Percentiles rank a stretch among this genome's conserved stretches.
These are phyloP conservation scores for Verbena officinalis DNA, from an alignment of 257 asterid genomes.

Conservation along the genomic window DNA sequence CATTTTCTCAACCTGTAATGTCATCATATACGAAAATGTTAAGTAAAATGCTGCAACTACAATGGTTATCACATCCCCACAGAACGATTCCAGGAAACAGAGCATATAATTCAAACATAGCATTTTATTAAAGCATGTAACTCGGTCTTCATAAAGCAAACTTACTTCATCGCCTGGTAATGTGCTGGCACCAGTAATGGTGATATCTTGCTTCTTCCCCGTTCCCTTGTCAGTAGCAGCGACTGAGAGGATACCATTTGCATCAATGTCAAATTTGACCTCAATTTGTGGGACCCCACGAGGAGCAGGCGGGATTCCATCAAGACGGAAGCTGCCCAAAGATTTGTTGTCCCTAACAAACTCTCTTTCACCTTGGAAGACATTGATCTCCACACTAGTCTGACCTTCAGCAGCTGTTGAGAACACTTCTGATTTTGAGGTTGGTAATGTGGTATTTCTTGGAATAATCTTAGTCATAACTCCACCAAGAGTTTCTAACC, in stretches of 20 bases:
- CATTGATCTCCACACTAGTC: conserved; percentile 95
- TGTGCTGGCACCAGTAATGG: conserved; percentile 98
- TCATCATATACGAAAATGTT: background rate
- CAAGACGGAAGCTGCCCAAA: conserved; percentile 95
- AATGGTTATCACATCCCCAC: too few species aligned
- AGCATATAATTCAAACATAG: too few species aligned
- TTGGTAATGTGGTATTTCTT: conserved; percentile 90
- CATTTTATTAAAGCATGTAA: too few species aligned
- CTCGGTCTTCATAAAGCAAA: background rate
- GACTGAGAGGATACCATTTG: conserved; percentile 95
- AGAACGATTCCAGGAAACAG: too few species aligned
- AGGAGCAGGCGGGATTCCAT: conserved; percentile 98
- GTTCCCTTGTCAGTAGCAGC: conserved; percentile 93
- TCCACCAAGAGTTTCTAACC: conserved; percentile 98
- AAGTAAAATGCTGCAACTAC: background rate
- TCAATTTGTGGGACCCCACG: conserved; percentile 98
- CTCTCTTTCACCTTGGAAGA: conserved; percentile 97
- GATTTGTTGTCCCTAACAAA: conserved; percentile 98
- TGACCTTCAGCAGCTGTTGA: conserved; percentile 99
- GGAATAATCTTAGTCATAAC: conserved; percentile 98
- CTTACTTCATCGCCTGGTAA: conserved; percentile 89
- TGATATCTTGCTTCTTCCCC: conserved; percentile 96
- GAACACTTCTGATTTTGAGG: conserved; percentile 97
- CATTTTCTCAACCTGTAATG: conserved; percentile 85
- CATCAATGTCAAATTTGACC: conserved; percentile 96